Conservation (phyloP, 768 basidiomycete species). For the Rhizopogon vinicolor region DNA sequence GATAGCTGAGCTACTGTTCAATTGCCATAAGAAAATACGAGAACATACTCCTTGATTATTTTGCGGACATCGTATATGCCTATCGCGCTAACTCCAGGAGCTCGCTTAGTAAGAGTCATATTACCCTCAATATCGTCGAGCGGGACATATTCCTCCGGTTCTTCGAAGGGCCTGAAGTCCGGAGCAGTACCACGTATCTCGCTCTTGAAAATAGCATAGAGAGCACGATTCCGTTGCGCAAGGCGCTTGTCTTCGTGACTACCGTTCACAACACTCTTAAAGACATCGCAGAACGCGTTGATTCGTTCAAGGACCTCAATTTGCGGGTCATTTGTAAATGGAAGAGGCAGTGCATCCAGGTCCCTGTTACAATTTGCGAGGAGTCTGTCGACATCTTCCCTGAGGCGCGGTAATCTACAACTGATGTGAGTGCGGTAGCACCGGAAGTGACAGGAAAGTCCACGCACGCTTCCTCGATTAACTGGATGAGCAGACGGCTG, state of each 20-base stretch:
- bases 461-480: conserved; percentile 28
- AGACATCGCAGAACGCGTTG: conserved; percentile 26
- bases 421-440: background rate
- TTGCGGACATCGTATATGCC: conserved; percentile 26
- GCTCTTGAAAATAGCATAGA: conserved; percentile 24
- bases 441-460: background rate
- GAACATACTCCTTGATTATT: conserved; percentile 28
- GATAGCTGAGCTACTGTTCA: background rate
- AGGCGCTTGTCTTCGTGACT: conserved; percentile 16
- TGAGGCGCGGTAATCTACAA: conserved; percentile 27
- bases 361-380: conserved; percentile 23
- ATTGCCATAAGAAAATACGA: background rate
- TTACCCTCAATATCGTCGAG: conserved; percentile 13
- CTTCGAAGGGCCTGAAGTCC: conserved; percentile 26
- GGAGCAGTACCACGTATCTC: conserved; percentile 31
- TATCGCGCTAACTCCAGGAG: conserved; percentile 8
- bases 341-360: conserved; percentile 23
- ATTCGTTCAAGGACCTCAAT: conserved; percentile 32
- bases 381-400: conserved; percentile 16
- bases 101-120: conserved; percentile 8
- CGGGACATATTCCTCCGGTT: background rate
- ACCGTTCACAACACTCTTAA: conserved; percentile 27
- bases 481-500: conserved; percentile 29
- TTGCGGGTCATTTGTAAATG: conserved; percentile 29
- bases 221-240: conserved; percentile 26